phyloP scores from a whole-genome alignment of 1,139 yeast genomes.

The Geotrichum reessii region DNA sequence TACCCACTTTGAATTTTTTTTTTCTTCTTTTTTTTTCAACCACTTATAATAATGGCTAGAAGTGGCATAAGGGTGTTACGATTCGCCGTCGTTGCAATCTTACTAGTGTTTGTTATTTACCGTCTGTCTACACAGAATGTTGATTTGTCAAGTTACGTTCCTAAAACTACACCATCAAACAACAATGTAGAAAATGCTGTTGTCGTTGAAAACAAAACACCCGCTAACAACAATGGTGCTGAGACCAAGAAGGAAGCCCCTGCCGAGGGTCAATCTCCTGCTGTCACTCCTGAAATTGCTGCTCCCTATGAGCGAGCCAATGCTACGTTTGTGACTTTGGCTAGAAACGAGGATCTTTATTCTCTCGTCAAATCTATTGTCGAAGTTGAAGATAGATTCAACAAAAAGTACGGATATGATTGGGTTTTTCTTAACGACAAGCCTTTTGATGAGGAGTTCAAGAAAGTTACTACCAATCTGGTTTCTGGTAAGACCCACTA shows the following conservation, averaged over 20 bases:
- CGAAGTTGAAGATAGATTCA: constrained; percentile 67
- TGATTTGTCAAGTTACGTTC: constrained; percentile 28
- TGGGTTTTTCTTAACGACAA: constrained; percentile 76
- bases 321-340: constrained; percentile 70
- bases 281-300: background rate
- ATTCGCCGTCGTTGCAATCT: constrained; percentile 36
- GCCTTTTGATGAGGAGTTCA: constrained; percentile 51
- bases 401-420: constrained; percentile 57
- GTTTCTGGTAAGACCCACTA: constrained; percentile 61
- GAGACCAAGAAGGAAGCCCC: background rate
- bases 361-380: constrained; percentile 55
- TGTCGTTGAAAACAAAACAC: background rate
- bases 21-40: background rate
- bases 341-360: constrained; percentile 62
- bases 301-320: constrained; percentile 37
- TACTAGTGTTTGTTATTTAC: constrained; percentile 36
- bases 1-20: background rate
- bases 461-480: constrained; percentile 40
- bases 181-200: constrained; percentile 2
- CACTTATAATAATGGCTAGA: constrained; percentile 31
- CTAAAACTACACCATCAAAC: constrained; percentile 10
- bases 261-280: constrained; percentile 10
- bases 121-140: constrained; percentile 34
- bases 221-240: background rate
- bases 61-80: constrained; percentile 36